phyloP scores from a whole-genome alignment of 306 rosid species.

The Vigna nakashimae region DNA sequence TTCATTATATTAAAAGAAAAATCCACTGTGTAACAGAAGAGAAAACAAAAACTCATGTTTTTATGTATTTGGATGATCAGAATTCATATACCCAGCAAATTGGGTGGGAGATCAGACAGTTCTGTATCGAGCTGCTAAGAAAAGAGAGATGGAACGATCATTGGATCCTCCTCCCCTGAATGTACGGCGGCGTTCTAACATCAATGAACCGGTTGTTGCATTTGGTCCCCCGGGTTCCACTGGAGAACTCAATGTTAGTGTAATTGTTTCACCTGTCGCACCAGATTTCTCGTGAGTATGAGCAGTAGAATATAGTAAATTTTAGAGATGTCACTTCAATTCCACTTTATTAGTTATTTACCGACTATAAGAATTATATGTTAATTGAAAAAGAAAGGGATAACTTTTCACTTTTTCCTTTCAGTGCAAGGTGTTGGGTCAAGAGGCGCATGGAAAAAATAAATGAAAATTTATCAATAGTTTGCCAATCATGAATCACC shows the following conservation, averaged over 20 bases:
- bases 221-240: conserved; percentile 87
- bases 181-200: conserved; percentile 52
- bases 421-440: conserved; percentile 14
- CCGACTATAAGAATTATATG: neutral
- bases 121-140: conserved; percentile 78
- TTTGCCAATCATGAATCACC: neutral
- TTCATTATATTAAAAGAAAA: neutral
- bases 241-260: conserved; percentile 93
- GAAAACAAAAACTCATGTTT: neutral
- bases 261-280: conserved; percentile 79
- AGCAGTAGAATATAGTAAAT: neutral
- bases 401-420: conserved; percentile 27
- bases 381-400: neutral
- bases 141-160: conserved; percentile 68
- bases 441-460: neutral
- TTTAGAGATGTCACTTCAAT: neutral
- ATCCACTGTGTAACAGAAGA: neutral
- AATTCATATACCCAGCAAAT: conserved; percentile 83
- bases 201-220: conserved; percentile 77
- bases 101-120: conserved; percentile 97
- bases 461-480: neutral
- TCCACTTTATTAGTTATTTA: conserved; percentile 1
- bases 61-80: conserved; percentile 44
- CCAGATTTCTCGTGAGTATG: conserved; percentile 77
- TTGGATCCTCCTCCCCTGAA: conserved; percentile 78